Evolutionary conservation across 1,284 basidiomycete genomes (phyloP).

Genomic region (Ustilago bromivora): DNA sequence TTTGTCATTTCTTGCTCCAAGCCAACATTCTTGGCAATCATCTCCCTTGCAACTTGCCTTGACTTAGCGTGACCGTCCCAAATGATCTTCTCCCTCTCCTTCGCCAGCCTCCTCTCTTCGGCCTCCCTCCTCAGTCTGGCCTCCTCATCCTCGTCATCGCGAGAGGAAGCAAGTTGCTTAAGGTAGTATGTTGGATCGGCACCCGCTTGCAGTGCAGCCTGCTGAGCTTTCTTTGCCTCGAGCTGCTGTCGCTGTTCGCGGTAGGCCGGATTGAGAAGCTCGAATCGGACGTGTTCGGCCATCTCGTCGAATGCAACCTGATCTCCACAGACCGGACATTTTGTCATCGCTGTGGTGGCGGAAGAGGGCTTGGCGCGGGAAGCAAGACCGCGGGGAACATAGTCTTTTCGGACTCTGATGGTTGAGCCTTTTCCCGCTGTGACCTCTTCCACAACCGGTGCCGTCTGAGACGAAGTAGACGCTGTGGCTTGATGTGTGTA

Average conservation of each 20-base stretch:
- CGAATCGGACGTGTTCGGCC: constrained; percentile 97
- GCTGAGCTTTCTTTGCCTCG: constrained; percentile 65
- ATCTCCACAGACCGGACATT: constrained; percentile 92
- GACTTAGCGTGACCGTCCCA: constrained; percentile 67
- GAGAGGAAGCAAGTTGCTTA: constrained; percentile 60
- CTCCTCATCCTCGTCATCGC: constrained; percentile 64
- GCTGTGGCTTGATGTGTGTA: constrained; percentile 10
- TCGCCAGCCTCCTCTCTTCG: constrained; percentile 56
- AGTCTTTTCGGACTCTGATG: constrained; percentile 86
- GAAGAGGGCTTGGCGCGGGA: constrained; percentile 34
- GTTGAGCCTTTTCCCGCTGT: constrained; percentile 19
- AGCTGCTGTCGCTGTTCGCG: constrained; percentile 65
- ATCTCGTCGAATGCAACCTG: constrained; percentile 93
- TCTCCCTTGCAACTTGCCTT: constrained; percentile 49
- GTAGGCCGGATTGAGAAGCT: constrained; percentile 88
- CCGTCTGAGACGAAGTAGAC: not conserved
- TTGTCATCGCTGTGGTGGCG: constrained; percentile 72
- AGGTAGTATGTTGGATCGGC: constrained; percentile 65
- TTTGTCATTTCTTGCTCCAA: constrained; percentile 55
- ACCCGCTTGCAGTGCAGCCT: constrained; percentile 60
- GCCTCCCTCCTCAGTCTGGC: constrained; percentile 56
- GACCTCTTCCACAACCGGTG: constrained; percentile 24
- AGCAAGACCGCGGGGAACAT: constrained; percentile 76
- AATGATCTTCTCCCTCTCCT: constrained; percentile 66
- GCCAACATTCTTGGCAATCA: constrained; percentile 43